Percentiles rank a stretch among this genome's conserved stretches.
phyloP scores from a whole-genome alignment of 2,329 filamentous ascomycete species.

The Xylaria hypoxylon region DNA sequence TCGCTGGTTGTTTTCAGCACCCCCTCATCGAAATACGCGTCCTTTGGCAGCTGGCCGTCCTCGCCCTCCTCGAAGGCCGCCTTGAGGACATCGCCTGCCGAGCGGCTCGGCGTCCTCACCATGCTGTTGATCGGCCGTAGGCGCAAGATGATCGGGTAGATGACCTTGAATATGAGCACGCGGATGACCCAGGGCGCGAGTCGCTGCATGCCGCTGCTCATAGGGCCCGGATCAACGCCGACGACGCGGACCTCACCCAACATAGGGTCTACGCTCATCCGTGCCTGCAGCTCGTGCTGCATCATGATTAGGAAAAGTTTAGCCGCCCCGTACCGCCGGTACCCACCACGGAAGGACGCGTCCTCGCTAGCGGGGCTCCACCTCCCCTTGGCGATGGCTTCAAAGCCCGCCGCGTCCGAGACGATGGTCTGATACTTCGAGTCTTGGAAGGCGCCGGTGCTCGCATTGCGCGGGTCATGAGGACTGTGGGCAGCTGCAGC shows the following conservation, averaged over 20 bases:
- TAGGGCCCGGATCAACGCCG: conserved; percentile 34
- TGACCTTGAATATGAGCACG: conserved; percentile 22
- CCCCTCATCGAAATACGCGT: conserved; percentile 25
- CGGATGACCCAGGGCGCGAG: conserved; percentile 29
- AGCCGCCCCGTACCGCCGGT: conserved; percentile 46
- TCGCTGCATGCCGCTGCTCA: conserved; percentile 18
- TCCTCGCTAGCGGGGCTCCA: conserved; percentile 45
- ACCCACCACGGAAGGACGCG: conserved; percentile 40
- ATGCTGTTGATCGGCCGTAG: conserved; percentile 15
- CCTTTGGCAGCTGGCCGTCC: conserved; percentile 14
- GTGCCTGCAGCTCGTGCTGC: conserved; percentile 46
- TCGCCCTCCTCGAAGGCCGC: not conserved
- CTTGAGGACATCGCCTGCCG: conserved; percentile 11
- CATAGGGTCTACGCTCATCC: conserved; percentile 35
- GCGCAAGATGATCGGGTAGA: conserved; percentile 21
- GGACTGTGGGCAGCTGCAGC: conserved; percentile 7
- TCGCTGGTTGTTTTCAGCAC: conserved; percentile 14
- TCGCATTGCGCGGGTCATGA: conserved; percentile 25
- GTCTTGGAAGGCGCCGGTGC: conserved; percentile 26
- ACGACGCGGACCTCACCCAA: conserved; percentile 42
- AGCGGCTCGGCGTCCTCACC: conserved; percentile 3
- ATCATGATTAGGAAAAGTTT: conserved; percentile 49
- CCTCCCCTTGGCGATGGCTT: conserved; percentile 43
- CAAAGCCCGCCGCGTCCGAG: conserved; percentile 30
- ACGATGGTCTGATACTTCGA: conserved; percentile 39